Base-by-base conservation (phyloP, 306 rosid species). In the Medicago ruthenica region DNA sequence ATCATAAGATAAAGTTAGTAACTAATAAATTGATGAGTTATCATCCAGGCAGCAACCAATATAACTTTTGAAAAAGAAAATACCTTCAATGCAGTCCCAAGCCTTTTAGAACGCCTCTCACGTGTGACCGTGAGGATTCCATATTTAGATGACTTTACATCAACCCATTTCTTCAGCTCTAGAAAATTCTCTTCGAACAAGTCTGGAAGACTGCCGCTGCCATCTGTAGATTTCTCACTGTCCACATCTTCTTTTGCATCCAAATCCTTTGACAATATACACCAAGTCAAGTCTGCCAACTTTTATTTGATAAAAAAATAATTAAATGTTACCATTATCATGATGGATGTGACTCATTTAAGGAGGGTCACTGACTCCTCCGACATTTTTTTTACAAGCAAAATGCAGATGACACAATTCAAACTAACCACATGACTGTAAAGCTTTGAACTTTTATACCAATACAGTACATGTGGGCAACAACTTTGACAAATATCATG, bases 11-110 rank as follows among this genome's bases (percentile, higher is more conserved):
- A 65, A 69, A 51, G 74, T 65, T 24, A 14, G 68, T 34, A 83
- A 78, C 69, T 14, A 0, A 57, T 0, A 64, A 55, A 34, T 39
- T 42, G 27, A 68, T 2, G 57, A 76, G 16, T 65, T 40, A 27
- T 45, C 42, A 76, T 66, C 71, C 76, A 66, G 61, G 57, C 15
- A 76, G 74, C 71, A 83, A 71, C 50, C 53, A 57, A 57, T 20
- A 27, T 40, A 78, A 58, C 66, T 53, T 37, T 41, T n/a, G 8
- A 3, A 48, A 74, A 70, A 78, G 17, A 74, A 40, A 47, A 41
- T 84, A 94, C 98, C 97, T 95, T 90, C 74, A 95, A 75, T 6
- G 97, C 98, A 47, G 92, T 83, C 63, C 98, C 97, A 78, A 89
- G 93, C 87, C 97, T 89, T 75, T 86, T 80, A 47, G 77, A 13